These are phyloP conservation scores for Xylogone sp. DNA, from an alignment of 2,329 filamentous ascomycete species.

Conservation along the genomic window DNA sequence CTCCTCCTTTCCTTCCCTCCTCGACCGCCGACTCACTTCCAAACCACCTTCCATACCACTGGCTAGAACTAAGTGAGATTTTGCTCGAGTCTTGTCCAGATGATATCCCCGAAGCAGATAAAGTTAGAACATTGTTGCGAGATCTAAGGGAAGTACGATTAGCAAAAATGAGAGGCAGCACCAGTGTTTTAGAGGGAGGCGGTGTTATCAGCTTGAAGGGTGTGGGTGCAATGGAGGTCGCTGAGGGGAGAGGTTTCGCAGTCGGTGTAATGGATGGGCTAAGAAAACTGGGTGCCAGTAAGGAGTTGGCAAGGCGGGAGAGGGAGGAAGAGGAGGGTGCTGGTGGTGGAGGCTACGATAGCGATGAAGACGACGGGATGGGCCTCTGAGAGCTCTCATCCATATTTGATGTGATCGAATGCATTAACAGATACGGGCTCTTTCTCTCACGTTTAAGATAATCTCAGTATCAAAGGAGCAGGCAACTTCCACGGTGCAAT, in stretches of 20 bases:
- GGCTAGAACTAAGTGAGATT: constrained; percentile 87
- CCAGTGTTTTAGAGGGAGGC: constrained; percentile 64
- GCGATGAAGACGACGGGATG: constrained; percentile 53
- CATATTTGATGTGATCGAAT: not conserved
- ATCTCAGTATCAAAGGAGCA: too few species aligned
- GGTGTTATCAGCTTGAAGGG: constrained; percentile 68
- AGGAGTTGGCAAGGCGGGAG: constrained; percentile 73
- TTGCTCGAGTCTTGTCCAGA: constrained; percentile 81
- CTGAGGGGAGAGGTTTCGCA: constrained; percentile 81
- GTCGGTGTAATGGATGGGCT: constrained; percentile 83
- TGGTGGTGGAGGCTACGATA: constrained; percentile 50
- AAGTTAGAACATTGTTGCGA: constrained; percentile 69
- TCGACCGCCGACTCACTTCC: constrained; percentile 67
- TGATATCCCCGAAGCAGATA: constrained; percentile 71
- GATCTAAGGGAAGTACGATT: constrained; percentile 85
- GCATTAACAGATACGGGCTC: too few species aligned
- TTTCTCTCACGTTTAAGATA: too few species aligned
- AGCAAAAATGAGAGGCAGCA: constrained; percentile 79
- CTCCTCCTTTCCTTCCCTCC: constrained; percentile 75
- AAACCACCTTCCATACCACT: constrained; percentile 84
- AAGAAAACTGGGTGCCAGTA: constrained; percentile 75
- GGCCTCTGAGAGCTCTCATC: constrained; percentile 12
- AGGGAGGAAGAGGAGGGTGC: constrained; percentile 63
- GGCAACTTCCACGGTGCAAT: too few species aligned
- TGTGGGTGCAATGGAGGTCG: constrained; percentile 89